Evolutionary conservation across 257 asterid species (phyloP).

Genomic region (Plantago major): DNA sequence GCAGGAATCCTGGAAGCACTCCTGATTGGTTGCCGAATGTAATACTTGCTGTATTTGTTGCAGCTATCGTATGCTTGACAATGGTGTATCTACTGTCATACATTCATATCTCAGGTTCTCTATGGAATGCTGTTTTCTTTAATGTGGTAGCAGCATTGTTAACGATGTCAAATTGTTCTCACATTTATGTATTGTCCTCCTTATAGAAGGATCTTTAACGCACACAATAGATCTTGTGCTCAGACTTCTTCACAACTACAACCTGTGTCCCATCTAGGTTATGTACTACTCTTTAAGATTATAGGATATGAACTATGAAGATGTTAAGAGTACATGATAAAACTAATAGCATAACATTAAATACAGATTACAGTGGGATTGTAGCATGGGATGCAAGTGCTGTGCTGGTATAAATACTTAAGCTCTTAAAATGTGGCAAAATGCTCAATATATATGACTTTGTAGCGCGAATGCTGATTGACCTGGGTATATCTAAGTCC

Average conservation of each 20-base stretch:
- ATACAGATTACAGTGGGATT: too few species aligned
- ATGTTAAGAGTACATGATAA: too few species aligned
- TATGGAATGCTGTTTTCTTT: slow-evolving; percentile 6
- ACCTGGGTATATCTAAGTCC: too few species aligned
- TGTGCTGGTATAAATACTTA: neutral
- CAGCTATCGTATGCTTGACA: slow-evolving; percentile 69
- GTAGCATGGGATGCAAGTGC: too few species aligned
- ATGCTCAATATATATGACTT: neutral
- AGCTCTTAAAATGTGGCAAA: neutral
- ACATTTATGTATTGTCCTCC: slow-evolving; percentile 1
- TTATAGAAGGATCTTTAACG: neutral
- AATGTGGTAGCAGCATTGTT: slow-evolving; percentile 5
- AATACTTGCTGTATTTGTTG: slow-evolving; percentile 52
- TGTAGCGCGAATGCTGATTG: too few species aligned
- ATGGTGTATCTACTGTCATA: slow-evolving; percentile 81
- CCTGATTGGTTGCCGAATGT: slow-evolving; percentile 70
- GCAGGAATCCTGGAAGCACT: slow-evolving; percentile 83
- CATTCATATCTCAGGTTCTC: slow-evolving; percentile 83
- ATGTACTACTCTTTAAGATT: too few species aligned
- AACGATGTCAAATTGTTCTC: neutral
- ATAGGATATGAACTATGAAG: too few species aligned
- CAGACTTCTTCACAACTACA: neutral
- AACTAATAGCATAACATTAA: too few species aligned
- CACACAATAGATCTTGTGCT: neutral
- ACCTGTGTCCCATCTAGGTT: neutral